Percentiles rank a stretch among this genome's conserved stretches.
Evolutionary conservation across 306 rosid genomes (phyloP).

Genomic region (Pyrus pyrifolia): DNA sequence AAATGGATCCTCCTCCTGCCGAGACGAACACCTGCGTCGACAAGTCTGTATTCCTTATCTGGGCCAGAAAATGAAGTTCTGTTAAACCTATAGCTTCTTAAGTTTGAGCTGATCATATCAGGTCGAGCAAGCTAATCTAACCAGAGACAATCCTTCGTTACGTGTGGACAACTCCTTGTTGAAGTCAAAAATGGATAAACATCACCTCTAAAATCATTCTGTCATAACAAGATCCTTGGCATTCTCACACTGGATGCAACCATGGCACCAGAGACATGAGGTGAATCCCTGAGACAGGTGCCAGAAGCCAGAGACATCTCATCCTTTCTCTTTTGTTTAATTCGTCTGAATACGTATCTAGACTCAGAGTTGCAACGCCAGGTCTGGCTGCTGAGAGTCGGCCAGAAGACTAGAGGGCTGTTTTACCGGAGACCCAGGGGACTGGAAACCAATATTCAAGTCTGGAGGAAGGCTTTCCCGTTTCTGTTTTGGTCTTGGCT

Average conservation of each 20-base stretch:
- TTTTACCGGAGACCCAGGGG: conserved; percentile 86
- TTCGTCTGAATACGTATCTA: conserved; percentile 11
- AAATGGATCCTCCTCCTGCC: conserved; percentile 14
- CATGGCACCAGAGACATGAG: conserved; percentile 9
- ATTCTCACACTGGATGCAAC: conserved; percentile 20
- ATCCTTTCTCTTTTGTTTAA: conserved; percentile 6
- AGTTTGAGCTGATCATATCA: conserved; percentile 14
- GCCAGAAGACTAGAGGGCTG: conserved; percentile 77
- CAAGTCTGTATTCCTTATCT: conserved; percentile 21
- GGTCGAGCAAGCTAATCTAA: conserved; percentile 23
- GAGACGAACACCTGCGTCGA: conserved; percentile 11
- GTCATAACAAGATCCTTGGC: conserved; percentile 20
- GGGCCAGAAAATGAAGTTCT: conserved; percentile 9
- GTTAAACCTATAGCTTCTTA: conserved; percentile 8
- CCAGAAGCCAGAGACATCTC: conserved; percentile 14
- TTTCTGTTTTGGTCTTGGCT: conserved; percentile 70
- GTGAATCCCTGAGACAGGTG: conserved; percentile 23
- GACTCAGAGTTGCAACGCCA: conserved; percentile 83
- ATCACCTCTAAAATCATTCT: conserved; percentile 21
- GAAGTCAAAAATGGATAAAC: conserved; percentile 15
- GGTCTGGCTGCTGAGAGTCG: conserved; percentile 98
- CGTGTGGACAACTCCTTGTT: background rate
- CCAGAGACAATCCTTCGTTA: background rate
- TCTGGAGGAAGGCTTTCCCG: conserved; percentile 92
- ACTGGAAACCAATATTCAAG: conserved; percentile 90